Evolutionary conservation across 176 grass and related monocot species (phyloP), one percentile per base, ranked within the genome.

Genomic region (Alopecurus myosuroides): DNA sequence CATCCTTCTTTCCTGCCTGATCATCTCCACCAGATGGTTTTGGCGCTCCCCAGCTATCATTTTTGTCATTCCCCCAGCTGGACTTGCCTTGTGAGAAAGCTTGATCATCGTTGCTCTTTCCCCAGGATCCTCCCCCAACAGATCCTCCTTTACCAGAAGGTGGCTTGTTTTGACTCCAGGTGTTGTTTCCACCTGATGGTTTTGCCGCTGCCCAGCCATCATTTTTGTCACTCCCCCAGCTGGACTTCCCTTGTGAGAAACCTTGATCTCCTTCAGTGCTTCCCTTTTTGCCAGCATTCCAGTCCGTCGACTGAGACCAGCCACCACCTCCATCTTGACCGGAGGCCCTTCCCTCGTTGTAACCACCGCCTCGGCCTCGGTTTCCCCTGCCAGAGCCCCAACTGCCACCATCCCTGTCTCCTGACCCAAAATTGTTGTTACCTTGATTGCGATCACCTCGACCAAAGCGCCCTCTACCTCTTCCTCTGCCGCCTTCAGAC

Each of bases 371-470:
- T 19, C 45, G 61, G 17, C 41, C 86, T 72, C 75, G 45, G 19
- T 65, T 84, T 76, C 81, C 82, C 81, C 77, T 82, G 57, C 85
- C 77, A 55, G 85, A 85, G 55, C 56, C 65, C 91, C 91, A 90
- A 63, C 34, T 50, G 62, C 71, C 55, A 22, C 62, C 85, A 85
- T 78, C 72, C 51, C 68, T 61, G n/a, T 76, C 82, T 56, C 81
- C 84, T 39, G 80, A 79, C 11, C 84, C 74, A 37, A 80, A 85
- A n/a, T n/a, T n/a, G 37, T 33, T 65, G 42, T 52, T 84, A 18
- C 65, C 82, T 79, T 86, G 48, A 75, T 70, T 39, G 55, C 64
- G 72, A 39, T 77, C 88, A 81, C 82, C 81, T 22, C 52, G 34
- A 3, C 87, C 84, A 89, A 81, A 84, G 14, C 57, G 42, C 0